Base-by-base conservation (phyloP, 768 basidiomycete species). In the Amanita rimosa region DNA sequence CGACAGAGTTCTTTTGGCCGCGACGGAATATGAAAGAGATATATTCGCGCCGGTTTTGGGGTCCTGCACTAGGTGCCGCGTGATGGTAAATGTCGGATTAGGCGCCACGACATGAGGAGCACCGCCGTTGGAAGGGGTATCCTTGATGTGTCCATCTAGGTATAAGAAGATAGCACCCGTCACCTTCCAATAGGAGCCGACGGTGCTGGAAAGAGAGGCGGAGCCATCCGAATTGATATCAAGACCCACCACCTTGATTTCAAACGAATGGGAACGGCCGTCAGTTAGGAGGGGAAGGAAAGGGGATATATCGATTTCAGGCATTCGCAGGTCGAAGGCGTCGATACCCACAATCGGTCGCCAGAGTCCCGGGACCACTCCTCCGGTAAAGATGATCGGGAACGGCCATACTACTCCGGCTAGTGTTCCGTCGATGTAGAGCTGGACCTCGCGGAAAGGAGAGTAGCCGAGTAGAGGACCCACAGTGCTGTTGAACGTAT, bases 221-320 rank as follows among this genome's bases (percentile, higher is more conserved):
- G 45, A 14, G 10, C 45, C 45, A 22, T 46, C 45, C 9, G 33
- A 13, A 13, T 37, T 35, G 17, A 14, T 36, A 16, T 37, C 36
- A 22, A 46, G 45, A 13, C 45, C 45, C 6, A 27, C 39, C 11
- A 90, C 80, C 57, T 91, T 81, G 37, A 92, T 68, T 46, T 79
- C 75, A 57, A 90, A 73, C 40, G 68, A 79, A 60, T 89, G 89
- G 17, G 79, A 67, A n/a, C 74, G 60, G 2, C 81, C 80, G 49
- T 85, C 84, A 0, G 79, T 71, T 29, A 50, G 42, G 2, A 42
- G 3, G 3, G 49, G 14, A 33, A 50, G 24, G 22, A 50, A 50
- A 1, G 49, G 49, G 14, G 41, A 21, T 22, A 50, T 42, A 21
- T 50, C 49, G 4, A 50, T 42, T 29, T 37, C 37, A 8, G 37